These are phyloP conservation scores for Neotropicomus parvogracilis DNA, from an alignment of 1,284 basidiomycete species.

Conservation along the genomic window DNA sequence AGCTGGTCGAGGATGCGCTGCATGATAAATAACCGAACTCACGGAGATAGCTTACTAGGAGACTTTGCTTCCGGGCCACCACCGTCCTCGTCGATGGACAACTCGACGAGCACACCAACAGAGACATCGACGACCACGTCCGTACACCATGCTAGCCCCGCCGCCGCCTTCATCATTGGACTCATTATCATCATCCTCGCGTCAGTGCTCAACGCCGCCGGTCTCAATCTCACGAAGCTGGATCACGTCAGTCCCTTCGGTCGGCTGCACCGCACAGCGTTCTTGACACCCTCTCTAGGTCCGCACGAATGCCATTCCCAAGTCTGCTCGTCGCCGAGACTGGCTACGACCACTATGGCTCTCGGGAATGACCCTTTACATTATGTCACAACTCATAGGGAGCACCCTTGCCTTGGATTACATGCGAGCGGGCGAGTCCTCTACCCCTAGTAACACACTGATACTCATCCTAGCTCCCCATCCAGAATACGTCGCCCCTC, in stretches of 20 bases:
- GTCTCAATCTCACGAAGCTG: conserved; percentile 79
- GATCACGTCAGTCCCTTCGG: conserved; percentile 60
- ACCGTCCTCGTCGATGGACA: conserved; percentile 15
- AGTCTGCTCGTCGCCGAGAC: conserved; percentile 61
- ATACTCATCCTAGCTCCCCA: conserved; percentile 13
- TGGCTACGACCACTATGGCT: conserved; percentile 80
- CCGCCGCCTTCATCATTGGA: conserved; percentile 76
- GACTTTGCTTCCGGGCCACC: conserved; percentile 11
- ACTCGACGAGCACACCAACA: conserved; percentile 7
- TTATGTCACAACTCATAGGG: conserved; percentile 81
- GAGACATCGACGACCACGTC: conserved; percentile 17
- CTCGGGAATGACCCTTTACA: conserved; percentile 78
- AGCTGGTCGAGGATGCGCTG: conserved; percentile 29
- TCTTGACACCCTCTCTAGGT: conserved; percentile 41
- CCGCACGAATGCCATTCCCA: conserved; percentile 67
- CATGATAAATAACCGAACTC: conserved; percentile 16
- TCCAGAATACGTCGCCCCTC: conserved; percentile 78
- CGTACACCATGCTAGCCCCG: conserved; percentile 50
- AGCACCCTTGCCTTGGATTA: conserved; percentile 83
- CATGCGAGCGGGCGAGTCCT: conserved; percentile 67
- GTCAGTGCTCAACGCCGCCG: conserved; percentile 79
- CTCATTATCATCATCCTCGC: conserved; percentile 75
- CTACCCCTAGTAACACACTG: background rate
- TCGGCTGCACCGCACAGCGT: background rate
- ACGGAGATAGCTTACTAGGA: conserved; percentile 18